Base-by-base conservation (phyloP, 2,329 filamentous ascomycete species). In the Colletotrichum incanum region DNA sequence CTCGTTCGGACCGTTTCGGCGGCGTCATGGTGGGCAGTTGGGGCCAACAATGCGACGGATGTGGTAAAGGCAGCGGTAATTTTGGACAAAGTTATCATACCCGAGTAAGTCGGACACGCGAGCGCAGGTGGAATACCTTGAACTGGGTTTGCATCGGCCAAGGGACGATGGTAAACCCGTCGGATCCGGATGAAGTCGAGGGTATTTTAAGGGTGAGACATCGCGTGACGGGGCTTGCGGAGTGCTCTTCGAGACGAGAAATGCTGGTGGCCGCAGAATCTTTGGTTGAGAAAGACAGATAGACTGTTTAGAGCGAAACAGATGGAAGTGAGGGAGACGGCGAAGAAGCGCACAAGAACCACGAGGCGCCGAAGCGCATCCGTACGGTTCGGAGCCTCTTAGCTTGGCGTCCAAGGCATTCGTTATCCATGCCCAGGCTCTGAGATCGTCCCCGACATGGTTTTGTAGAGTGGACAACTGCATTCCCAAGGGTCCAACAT, bases 1-100 rank as follows among this genome's bases (percentile, higher is more conserved):
- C 47, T 34, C 18, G 28, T 61, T 54, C 37, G 18, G 26, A 43
- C 55, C 23, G 65, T 67, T 67, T 67, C 41, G 14, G 56, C 28
- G 45, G 37, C 55, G 26, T 23, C 34, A 52, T 34, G 23, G 45
- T 34, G 55, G 55, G 26, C 31, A 26, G 55, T 49, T 61, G 34
- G 31, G 37, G 20, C 9, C 26, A 23, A 20, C 5, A 18, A 5
- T 6, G 43, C 34, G 26, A 67, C 55, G 54, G 34, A 64, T 64
- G 20, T 58, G 39, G 63, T 28, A 20, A 50, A 14, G 23, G 28
- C 28, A 26, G 41, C 5, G 41, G 47, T 41, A 63, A 50, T 50
- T 62, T 55, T 20, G 49, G 37, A 31, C 18, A 4, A 2, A 6
- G 20, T 7, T 8, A 8, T 34, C 20, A 39, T 45, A 28, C 16